Percentiles rank a stretch among this genome's conserved stretches.
These are phyloP conservation scores for Xylariales sp. DNA, from an alignment of 2,329 filamentous ascomycete genomes.

Conservation along the genomic window DNA sequence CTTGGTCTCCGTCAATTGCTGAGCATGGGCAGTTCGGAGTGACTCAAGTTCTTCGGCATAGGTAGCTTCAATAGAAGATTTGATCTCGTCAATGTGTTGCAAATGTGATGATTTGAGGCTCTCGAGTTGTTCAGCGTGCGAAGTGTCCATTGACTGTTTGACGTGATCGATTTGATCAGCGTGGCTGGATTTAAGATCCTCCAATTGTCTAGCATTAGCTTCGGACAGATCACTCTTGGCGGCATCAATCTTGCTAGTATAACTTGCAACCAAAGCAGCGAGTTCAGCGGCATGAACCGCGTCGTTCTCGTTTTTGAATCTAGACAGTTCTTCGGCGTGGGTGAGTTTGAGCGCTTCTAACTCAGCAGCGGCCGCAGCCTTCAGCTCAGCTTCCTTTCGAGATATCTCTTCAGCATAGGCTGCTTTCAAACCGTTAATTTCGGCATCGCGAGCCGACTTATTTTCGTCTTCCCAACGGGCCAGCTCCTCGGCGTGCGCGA, in stretches of 20 bases:
- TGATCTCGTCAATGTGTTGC: conserved; percentile 42
- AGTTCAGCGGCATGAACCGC: conserved; percentile 44
- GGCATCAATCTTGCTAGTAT: conserved; percentile 39
- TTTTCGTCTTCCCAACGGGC: conserved; percentile 21
- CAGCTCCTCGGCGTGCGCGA: conserved; percentile 30
- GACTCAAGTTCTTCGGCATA: conserved; percentile 44
- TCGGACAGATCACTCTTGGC: conserved; percentile 42
- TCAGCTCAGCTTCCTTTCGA: conserved; percentile 27
- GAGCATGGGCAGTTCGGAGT: conserved; percentile 35
- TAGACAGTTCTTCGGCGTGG: conserved; percentile 44
- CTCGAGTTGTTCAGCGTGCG: conserved; percentile 43
- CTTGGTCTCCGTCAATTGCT: conserved; percentile 41
- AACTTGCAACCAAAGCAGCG: conserved; percentile 41
- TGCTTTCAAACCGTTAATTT: conserved; percentile 40
- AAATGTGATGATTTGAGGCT: conserved; percentile 39
- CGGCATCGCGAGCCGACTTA: conserved; percentile 37
- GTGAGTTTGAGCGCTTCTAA: conserved; percentile 41
- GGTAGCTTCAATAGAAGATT: conserved; percentile 34
- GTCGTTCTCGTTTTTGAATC: conserved; percentile 40
- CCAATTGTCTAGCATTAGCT: conserved; percentile 42
- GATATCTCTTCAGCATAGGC: conserved; percentile 37
- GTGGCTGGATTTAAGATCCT: conserved; percentile 42
- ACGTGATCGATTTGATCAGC: conserved; percentile 41
- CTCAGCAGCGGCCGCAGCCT: conserved; percentile 29
- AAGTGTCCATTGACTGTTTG: conserved; percentile 38